Base-by-base conservation (phyloP, 345 rosid genomes). In the Anacardium occidentale region DNA sequence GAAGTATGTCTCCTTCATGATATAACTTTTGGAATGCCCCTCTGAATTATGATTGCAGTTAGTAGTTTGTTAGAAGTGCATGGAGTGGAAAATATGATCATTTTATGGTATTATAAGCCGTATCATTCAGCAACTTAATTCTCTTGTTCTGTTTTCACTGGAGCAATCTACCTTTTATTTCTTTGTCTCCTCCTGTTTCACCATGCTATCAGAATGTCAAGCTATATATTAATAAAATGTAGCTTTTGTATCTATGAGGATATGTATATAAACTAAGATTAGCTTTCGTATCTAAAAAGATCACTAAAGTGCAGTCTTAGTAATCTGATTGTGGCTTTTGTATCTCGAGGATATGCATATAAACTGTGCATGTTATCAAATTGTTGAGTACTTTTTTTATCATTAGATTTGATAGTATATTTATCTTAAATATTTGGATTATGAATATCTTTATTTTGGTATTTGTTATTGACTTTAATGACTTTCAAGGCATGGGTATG, bases 401-500 rank as follows among this genome's bases (percentile, higher is more conserved):
- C 57, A 20, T 44, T 2, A 70, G 56, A 70, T 70, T 70, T 58
- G 15, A 58, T 58, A 42, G 32, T 69, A 17, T 45, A 42, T 8
- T 29, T 69, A 15, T 18, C n/a, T 18, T 69, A 22, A 57, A 57
- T 44, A 42, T 14, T 58, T 45, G 48, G 53, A 18, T 25, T 24
- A 18, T 47, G 69, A 42, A 22, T 40, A 48, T 32, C 48, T 26
- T 24, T n/a, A 21, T 37, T 18, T 62, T 67, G 26, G 61, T 29
- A 32, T 9, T 24, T 40, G 50, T 14, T 7, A 24, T 14, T 58
- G 24, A 48, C 24, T 29, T 74, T 12, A 64, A 66, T 74, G 68
- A 57, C 58, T 76, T 70, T 63, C 64, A 64, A 96, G 99, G 91
- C 99, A 96, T 81, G 99, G 99, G 48, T 96, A 93, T 58, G 99